A percentile compares a stretch with the other conserved stretches of the same genome.
phyloP scores from a whole-genome alignment of 257 asterid species.

The Solanum ossicruentum region DNA sequence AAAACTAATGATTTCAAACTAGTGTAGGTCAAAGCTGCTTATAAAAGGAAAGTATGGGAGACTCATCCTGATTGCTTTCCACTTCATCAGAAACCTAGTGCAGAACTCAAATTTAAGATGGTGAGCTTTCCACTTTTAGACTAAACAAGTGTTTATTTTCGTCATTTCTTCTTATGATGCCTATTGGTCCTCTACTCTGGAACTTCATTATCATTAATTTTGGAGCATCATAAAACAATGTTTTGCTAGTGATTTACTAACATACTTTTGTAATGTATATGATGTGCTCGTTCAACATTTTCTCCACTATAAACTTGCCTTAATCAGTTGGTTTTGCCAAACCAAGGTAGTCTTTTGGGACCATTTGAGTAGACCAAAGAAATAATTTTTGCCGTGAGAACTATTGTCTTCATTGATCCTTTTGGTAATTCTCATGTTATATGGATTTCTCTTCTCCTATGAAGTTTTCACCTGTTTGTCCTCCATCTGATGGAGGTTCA shows the following conservation, averaged over 20 bases:
- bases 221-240: not conserved
- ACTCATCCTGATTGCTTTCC: conserved; percentile 81
- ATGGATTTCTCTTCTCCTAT: not conserved
- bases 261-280: not conserved
- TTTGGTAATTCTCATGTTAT: not conserved
- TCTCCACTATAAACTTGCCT: not conserved
- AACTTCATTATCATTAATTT: not conserved
- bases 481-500: not conserved
- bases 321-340: not conserved
- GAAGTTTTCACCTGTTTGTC: not conserved
- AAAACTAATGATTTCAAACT: not conserved
- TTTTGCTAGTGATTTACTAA: not conserved
- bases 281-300: not conserved
- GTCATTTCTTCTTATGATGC: not conserved
- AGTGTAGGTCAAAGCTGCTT: conserved; percentile 57
- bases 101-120: conserved; percentile 54
- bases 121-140: conserved; percentile 7
- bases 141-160: not conserved
- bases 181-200: not conserved
- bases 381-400: not conserved
- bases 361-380: not conserved
- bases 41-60: conserved; percentile 52
- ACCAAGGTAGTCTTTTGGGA: not conserved
- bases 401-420: not conserved
- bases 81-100: conserved; percentile 28